A percentile compares a stretch with the other conserved stretches of the same genome.
Conservation (phyloP, 2,329 filamentous ascomycete species). For the Pseudogymnoascus sp. region DNA sequence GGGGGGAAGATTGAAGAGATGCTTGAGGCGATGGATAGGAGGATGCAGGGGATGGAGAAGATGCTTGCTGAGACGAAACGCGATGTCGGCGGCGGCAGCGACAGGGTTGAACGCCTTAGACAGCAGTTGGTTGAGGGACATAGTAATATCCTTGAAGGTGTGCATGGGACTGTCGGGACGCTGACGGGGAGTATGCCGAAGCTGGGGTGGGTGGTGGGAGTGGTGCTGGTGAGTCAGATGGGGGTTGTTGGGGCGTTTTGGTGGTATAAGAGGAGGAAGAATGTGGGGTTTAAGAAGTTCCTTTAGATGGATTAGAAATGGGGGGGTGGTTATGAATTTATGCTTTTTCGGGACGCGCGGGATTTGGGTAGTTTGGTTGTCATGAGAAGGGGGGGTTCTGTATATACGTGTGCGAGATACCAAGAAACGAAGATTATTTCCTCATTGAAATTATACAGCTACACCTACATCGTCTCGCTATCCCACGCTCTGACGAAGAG, state of each 20-base stretch:
- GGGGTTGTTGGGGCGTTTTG: constrained; percentile 21
- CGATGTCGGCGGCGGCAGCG: not conserved
- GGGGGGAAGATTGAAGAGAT: constrained; percentile 11
- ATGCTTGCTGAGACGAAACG: not conserved
- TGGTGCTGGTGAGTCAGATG: constrained; percentile 23
- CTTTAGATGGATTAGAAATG: constrained; percentile 15
- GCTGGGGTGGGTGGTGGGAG: constrained; percentile 12
- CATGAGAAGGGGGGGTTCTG: not conserved
- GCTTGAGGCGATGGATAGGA: constrained; percentile 4
- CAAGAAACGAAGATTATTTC: not conserved
- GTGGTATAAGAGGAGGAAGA: constrained; percentile 26
- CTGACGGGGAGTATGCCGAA: constrained; percentile 3
- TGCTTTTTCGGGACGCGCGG: not conserved
- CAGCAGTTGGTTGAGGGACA: constrained; percentile 7
- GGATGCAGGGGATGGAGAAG: constrained; percentile 7
- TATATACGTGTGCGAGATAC: not conserved
- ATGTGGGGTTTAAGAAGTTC: constrained; percentile 25
- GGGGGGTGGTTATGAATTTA: not conserved
- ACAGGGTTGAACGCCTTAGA: constrained; percentile 3
- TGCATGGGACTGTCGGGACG: not conserved
- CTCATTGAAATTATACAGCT: not conserved
- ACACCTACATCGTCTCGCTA: not conserved
- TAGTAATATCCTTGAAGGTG: constrained; percentile 4
- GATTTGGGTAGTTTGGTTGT: not conserved
- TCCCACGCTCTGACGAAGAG: not conserved